Evolutionary conservation across 164 flowering plant genomes (phyloP).

Genomic region (Piper longum): DNA sequence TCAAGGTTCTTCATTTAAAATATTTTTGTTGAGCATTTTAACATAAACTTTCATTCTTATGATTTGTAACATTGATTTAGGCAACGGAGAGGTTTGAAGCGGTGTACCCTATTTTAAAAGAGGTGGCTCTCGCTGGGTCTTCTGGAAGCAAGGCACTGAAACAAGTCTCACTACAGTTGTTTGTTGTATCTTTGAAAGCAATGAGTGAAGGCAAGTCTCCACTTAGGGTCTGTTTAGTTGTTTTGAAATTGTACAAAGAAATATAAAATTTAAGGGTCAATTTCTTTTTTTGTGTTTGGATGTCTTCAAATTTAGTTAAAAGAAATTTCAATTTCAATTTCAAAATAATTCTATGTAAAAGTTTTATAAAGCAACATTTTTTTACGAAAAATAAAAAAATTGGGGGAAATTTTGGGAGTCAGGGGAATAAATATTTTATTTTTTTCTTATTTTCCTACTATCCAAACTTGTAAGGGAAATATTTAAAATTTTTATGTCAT

Average conservation of each 20-base stretch:
- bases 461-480: too few relatives aligned
- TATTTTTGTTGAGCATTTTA: too few relatives aligned
- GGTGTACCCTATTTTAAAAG: slow-evolving; percentile 63
- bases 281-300: slow-evolving; percentile 2
- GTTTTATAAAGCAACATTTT: too few relatives aligned
- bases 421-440: too few relatives aligned
- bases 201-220: slow-evolving; percentile 36
- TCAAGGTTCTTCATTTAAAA: slow-evolving; percentile 39
- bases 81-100: slow-evolving; percentile 94
- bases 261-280: too few relatives aligned
- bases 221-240: not conserved
- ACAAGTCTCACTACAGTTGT: slow-evolving; percentile 60
- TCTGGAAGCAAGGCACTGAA: slow-evolving; percentile 84
- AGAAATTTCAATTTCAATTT: too few relatives aligned
- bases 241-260: not conserved
- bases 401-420: too few relatives aligned
- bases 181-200: slow-evolving; percentile 34
- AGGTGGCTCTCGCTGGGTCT: slow-evolving; percentile 73
- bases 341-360: too few relatives aligned
- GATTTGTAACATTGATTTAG: slow-evolving; percentile 20
- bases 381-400: too few relatives aligned
- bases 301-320: too few relatives aligned
- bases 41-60: not conserved
- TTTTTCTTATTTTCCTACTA: too few relatives aligned
- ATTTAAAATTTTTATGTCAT: too few relatives aligned